These are phyloP conservation scores for Glycyrrhiza uralensis DNA, from an alignment of 306 rosid species.

Conservation along the genomic window DNA sequence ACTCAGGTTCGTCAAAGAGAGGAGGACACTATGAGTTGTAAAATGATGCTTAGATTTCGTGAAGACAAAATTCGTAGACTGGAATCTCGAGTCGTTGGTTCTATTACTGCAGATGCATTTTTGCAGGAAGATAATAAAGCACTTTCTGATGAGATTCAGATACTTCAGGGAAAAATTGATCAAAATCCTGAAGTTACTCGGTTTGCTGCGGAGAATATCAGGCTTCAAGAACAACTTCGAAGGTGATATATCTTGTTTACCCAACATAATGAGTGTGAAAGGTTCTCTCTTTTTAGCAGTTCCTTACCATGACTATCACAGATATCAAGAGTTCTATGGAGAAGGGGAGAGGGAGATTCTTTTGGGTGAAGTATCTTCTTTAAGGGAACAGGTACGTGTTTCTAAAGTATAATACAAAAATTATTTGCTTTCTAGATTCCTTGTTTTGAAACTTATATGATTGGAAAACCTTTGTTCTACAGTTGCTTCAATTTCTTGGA, in stretches of 20 bases:
- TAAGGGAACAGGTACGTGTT: conserved; percentile 71
- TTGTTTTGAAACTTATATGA: conserved; percentile 22
- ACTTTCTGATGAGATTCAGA: conserved; percentile 71
- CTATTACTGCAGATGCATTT: conserved; percentile 54
- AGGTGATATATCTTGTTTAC: conserved; percentile 49
- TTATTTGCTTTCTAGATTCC: conserved; percentile 14
- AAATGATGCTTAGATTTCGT: conserved; percentile 96
- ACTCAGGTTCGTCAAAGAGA: conserved; percentile 91
- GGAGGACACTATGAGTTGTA: conserved; percentile 83
- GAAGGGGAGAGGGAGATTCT: conserved; percentile 94
- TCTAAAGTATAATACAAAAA: conserved; percentile 14
- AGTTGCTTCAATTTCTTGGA: conserved; percentile 74
- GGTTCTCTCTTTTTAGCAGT: not conserved
- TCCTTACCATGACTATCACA: conserved; percentile 34
- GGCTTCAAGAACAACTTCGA: conserved; percentile 90
- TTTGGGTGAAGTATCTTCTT: conserved; percentile 56
- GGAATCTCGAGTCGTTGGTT: conserved; percentile 68
- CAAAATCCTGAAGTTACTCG: conserved; percentile 94
- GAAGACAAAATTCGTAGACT: conserved; percentile 85
- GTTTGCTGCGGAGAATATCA: conserved; percentile 87
- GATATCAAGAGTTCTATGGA: conserved; percentile 92
- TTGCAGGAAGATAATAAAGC: conserved; percentile 74
- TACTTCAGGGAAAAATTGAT: conserved; percentile 80
- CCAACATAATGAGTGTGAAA: not conserved
- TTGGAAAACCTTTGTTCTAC: conserved; percentile 27